Evolutionary conservation across 306 rosid genomes (phyloP).

Genomic region (Mimosa bimucronata): DNA sequence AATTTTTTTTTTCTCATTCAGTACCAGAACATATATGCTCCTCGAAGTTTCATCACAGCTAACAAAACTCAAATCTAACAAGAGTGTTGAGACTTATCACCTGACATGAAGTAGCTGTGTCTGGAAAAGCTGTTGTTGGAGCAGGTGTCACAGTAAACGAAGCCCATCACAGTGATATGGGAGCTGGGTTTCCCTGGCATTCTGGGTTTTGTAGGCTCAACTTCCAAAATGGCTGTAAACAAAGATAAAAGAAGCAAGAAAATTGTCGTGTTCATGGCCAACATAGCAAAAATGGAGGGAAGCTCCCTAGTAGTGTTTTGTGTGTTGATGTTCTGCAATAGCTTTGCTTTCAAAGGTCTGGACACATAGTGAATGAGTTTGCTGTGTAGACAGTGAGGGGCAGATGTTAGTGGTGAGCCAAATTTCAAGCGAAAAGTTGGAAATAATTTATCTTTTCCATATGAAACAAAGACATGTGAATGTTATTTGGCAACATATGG

Average conservation of each 20-base stretch:
- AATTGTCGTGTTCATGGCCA: conserved; percentile 57
- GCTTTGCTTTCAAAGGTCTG: conserved; percentile 45
- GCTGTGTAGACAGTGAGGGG: conserved; percentile 52
- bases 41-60: conserved; percentile 8
- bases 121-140: conserved; percentile 86
- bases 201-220: conserved; percentile 55
- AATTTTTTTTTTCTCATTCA: neutral
- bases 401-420: conserved; percentile 53
- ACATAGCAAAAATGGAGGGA: conserved; percentile 24
- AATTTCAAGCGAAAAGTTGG: conserved; percentile 46
- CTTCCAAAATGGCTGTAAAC: conserved; percentile 50
- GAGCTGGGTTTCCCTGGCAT: conserved; percentile 52
- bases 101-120: conserved; percentile 85
- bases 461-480: conserved; percentile 88
- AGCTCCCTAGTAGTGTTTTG: conserved; percentile 20
- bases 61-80: neutral
- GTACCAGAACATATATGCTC: conserved; percentile 4
- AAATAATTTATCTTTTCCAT: conserved; percentile 52
- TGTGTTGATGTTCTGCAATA: conserved; percentile 24
- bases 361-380: conserved; percentile 46
- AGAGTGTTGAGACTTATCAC: conserved; percentile 42
- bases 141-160: conserved; percentile 95
- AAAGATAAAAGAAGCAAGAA: conserved; percentile 55
- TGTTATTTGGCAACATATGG: conserved; percentile 69
- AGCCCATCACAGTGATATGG: conserved; percentile 91